Evolutionary conservation across 306 rosid species (phyloP).

Genomic region (Cucurbita moschata): DNA sequence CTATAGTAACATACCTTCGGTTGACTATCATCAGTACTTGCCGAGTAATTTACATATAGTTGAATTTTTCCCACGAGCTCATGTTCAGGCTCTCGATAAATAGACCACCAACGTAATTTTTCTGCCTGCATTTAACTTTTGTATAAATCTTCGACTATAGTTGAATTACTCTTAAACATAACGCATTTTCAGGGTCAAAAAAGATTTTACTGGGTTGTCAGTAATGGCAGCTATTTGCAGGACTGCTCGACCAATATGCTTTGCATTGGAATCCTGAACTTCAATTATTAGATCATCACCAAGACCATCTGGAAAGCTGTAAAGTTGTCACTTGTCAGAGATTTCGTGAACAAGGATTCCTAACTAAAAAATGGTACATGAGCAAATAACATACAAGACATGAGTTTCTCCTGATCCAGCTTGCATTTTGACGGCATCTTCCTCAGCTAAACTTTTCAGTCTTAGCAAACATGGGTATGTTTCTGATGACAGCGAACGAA

Average conservation of each 20-base stretch:
- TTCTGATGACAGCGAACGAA: conserved; percentile 41
- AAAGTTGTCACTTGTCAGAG: conserved; percentile 42
- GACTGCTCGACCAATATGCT: conserved; percentile 58
- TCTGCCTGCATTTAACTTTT: conserved; percentile 54
- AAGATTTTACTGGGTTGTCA: conserved; percentile 61
- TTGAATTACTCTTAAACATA: not conserved
- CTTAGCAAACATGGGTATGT: conserved; percentile 58
- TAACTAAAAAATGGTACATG: not conserved
- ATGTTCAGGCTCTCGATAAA: conserved; percentile 69
- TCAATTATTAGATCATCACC: conserved; percentile 87
- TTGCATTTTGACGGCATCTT: conserved; percentile 70
- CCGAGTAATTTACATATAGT: conserved; percentile 54
- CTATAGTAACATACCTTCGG: conserved; percentile 48
- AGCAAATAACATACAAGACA: conserved; percentile 51
- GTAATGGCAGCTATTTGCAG: conserved; percentile 80
- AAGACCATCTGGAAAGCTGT: conserved; percentile 93
- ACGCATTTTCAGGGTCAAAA: conserved; percentile 1
- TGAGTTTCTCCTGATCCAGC: conserved; percentile 93
- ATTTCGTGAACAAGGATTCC: conserved; percentile 13
- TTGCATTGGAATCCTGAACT: conserved; percentile 91
- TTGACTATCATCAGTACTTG: conserved; percentile 65
- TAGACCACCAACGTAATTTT: conserved; percentile 91
- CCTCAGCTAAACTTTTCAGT: conserved; percentile 75
- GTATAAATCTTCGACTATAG: conserved; percentile 15
- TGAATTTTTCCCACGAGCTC: conserved; percentile 82